A percentile compares a stretch with the other conserved stretches of the same genome.
Conservation (phyloP, 192 early-diverging fungal genomes). For the Linnemannia schmuckeri region DNA sequence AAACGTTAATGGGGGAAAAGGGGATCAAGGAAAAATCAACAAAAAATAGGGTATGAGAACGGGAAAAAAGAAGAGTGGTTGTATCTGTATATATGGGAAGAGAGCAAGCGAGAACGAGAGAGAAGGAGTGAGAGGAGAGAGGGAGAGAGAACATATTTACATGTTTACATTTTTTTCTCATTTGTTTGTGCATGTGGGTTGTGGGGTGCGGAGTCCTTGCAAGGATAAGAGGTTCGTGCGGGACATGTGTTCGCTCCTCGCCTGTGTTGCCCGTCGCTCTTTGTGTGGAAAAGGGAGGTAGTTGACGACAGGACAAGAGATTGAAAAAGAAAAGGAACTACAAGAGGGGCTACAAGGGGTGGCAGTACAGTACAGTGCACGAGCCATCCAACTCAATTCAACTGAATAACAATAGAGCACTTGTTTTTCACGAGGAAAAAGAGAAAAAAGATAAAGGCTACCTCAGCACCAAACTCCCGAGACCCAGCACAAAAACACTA, state of each 20-base stretch:
- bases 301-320: background rate
- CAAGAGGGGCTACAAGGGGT: background rate
- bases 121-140: too few relatives aligned
- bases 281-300: background rate
- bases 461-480: background rate
- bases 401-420: background rate
- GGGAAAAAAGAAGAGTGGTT: background rate
- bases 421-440: background rate
- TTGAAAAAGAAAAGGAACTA: background rate
- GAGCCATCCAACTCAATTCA: background rate
- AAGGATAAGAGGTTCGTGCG: background rate
- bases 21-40: background rate
- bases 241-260: slow-evolving; percentile 2
- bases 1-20: background rate
- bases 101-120: too few relatives aligned
- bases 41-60: background rate
- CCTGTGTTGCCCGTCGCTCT: background rate
- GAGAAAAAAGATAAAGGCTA: background rate
- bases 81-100: background rate
- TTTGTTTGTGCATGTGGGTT: slow-evolving; percentile 12
- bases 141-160: background rate
- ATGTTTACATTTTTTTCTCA: background rate
- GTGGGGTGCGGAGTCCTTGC: background rate
- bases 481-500: background rate
- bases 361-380: background rate